Evolutionary conservation across 805 yeast species (phyloP), one percentile per base, ranked within the genome.

Genomic region (Candida caryicola): DNA sequence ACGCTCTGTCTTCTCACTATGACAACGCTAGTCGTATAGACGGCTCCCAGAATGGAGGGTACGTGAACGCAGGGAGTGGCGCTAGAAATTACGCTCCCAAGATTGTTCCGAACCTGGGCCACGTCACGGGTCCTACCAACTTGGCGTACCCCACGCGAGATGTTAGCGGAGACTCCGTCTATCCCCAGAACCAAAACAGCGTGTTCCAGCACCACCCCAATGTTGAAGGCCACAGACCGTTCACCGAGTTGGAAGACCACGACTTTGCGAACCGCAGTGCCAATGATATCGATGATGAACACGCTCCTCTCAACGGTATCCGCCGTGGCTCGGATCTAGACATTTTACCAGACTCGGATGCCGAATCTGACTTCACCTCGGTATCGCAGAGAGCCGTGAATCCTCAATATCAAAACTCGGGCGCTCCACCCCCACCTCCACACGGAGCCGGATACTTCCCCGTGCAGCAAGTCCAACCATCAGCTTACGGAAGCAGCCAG

Each of bases 331-430:
- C 29, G 17, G 34, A 44, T 12, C 42, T 30, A 4, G 47, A 47
- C 17, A 17, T 28, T 4, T 29, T 18, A 18, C 33, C 48, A 14
- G 65, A 58, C 33, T 68, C 73, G 1, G 74, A 68, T 44, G 55
- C 55, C 23, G 78, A 70, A 33, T 83, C 91, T 1, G 82, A 81
- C 51, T 82, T 85, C 59, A 84, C 93, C 1, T 80, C 88, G 36
- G 85, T 85, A 2, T 82, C 90, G 5, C 91, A 84, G 59, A 69
- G 91, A 55, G 89, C 81, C 18, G 71, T 79, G 12, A 84, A 84
- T 51, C 85, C 84, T 13, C 60, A 66, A 18, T 79, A 76, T 47
- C 40, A 52, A 29, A 46, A 42, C 29, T 21, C 23, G 12, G n/a
- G 26, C 10, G 40, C 35, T 14, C 49, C 40, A 10, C 45, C 32